Base-by-base conservation (phyloP, 106 monocot species). In the Ottelia alismoides region DNA sequence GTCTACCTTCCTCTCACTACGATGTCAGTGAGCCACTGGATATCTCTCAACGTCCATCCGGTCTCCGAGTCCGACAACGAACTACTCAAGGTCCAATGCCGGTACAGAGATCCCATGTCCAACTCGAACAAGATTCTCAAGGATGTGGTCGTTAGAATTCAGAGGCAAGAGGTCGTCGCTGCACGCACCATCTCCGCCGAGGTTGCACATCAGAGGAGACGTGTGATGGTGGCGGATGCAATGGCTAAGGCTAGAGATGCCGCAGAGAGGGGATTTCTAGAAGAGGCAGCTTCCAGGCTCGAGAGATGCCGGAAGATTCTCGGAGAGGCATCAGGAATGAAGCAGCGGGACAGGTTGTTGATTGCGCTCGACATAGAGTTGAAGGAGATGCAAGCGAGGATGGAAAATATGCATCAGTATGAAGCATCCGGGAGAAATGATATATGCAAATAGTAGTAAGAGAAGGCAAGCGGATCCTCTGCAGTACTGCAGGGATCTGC, bases 361-460 rank as follows among this genome's bases (percentile, higher is more conserved):
- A 17, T 51, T 52, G 60, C 67, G 11, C 49, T 92, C 30, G 85
- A 78, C 49, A 81, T 70, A 2, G 91, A 92, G 61, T 43, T 92
- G 65, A 72, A 55, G 61, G 81, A 92, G 58, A 78, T 85, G 81
- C 85, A 92, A 62, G 81, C 85, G 32, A 72, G 91, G 65, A 85
- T 92, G 84, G 73, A 64, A 9, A 79, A 60, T 44, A 58, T 67
- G 61, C 77, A 78, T 51, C 56, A 67, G 47, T 92, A 92, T 25
- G 78, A 85, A 52, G 57, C 62, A 25, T 82, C 84, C n/a, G n/a
- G n/a, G n/a, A n/a, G n/a, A n/a, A n/a, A n/a, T n/a, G n/a, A n/a
- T n/a, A n/a, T n/a, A n/a, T n/a, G n/a, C n/a, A n/a, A n/a, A n/a
- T n/a, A n/a, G n/a, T n/a, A n/a, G n/a, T n/a, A n/a, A n/a, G n/a